Base-by-base conservation (phyloP, 139 green algal genomes). In the Coccomyxa sp. region DNA sequence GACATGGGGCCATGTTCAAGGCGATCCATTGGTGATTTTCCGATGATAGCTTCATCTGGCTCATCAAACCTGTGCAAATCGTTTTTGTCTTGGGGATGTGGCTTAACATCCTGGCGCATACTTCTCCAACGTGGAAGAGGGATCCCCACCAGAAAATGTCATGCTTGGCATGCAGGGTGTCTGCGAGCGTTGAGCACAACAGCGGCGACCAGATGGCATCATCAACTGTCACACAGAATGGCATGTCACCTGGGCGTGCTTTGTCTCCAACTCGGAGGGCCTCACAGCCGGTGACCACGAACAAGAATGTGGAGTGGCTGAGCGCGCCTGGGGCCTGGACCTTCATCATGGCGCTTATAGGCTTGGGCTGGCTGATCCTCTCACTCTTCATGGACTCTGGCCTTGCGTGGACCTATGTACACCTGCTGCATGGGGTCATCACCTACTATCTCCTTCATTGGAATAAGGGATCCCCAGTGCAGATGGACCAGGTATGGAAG, bases 391-490 rank as follows among this genome's bases (percentile, higher is more conserved):
- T 93, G 60, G 92, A 94, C 60, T 82, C 90, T 0, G 84, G 95
- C 13, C 79, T 96, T 58, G 95, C 95, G 13, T 98, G 95, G 95
- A 97, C 95, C 4, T 96, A 94, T 38, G 89, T 95, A 16, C 95
- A 98, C 83, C 82, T 98, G 23, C 31, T 90, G 11, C 95, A 98
- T 76, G 94, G 92, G 25, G 82, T 93, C 21, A 76, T 94, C 58
- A 95, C 90, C 4, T 98, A 95, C 86, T 97, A 93, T 84, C 82
- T 98, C 13, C 83, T 98, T 38, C 95, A 98, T 90, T 97, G 91
- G 92, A 93, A 82, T 74, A 98, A 98, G 87, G 85, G 85, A 66
- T 85, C 81, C 13, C 85, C 85, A 21, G 81, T 88, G 28, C 77
- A 83, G 0, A 76, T 80, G 74, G 85, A 88, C 30, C 85, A 87